phyloP scores from a whole-genome alignment of 2,329 filamentous ascomycete genomes.

The Exophiala mesophila region DNA sequence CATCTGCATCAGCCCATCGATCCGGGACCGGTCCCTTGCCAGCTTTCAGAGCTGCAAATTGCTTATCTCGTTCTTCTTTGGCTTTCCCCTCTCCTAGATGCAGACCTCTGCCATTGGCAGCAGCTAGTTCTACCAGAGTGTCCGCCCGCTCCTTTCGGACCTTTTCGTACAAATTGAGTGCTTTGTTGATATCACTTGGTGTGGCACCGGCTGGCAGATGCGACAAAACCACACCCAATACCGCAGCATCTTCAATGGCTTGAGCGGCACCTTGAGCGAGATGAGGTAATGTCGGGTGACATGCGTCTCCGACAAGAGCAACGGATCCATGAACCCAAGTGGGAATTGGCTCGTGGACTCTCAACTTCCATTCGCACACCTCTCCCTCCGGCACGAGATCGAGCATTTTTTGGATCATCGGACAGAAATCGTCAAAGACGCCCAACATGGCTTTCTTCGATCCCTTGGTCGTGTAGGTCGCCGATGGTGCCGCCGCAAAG shows the following conservation, averaged over 20 bases:
- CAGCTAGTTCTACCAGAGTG: constrained; percentile 52
- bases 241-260: constrained; percentile 60
- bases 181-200: constrained; percentile 46
- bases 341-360: constrained; percentile 57
- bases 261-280: constrained; percentile 61
- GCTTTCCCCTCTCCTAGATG: constrained; percentile 56
- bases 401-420: constrained; percentile 56
- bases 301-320: constrained; percentile 56
- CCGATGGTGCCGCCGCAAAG: constrained; percentile 53
- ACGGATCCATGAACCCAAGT: constrained; percentile 55
- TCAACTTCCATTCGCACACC: constrained; percentile 62
- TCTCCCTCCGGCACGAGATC: constrained; percentile 59
- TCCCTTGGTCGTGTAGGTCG: constrained; percentile 60
- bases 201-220: constrained; percentile 41
- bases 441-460: constrained; percentile 57
- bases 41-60: constrained; percentile 50
- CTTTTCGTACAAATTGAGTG: constrained; percentile 52
- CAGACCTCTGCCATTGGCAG: constrained; percentile 49
- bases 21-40: constrained; percentile 52
- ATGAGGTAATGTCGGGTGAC: constrained; percentile 61
- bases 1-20: constrained; percentile 67
- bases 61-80: constrained; percentile 54
- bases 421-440: constrained; percentile 58
- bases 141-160: constrained; percentile 55
- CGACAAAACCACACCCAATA: constrained; percentile 49